Base-by-base conservation (phyloP, 805 yeast species). In the Priceomyces carsonii region DNA sequence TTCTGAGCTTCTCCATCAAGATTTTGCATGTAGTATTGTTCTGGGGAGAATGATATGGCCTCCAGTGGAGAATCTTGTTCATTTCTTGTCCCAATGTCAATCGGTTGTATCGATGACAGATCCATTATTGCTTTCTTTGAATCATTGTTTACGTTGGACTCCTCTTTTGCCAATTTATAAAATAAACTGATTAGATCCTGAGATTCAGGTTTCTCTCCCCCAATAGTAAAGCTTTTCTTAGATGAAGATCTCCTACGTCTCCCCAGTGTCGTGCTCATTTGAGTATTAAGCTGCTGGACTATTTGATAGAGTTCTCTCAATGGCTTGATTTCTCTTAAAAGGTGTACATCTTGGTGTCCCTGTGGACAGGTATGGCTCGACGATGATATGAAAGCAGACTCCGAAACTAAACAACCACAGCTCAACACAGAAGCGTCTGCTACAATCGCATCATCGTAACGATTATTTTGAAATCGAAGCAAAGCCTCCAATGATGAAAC, bases 371-470 rank as follows among this genome's bases (percentile, higher is more conserved):
- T 19, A 26, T 24, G 28, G 20, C 24, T 32, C 8, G 30, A 22
- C 14, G 26, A 24, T 12, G 40, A 30, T 18, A 25, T 14, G 35
- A 66, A 66, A 14, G 30, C 44, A 0, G 51, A 33, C 39, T 67
- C 72, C 2, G 70, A 63, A 2, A 53, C 60, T 18, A 68, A 47
- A 44, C 73, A 68, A 2, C 73, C 73, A 45, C 73, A 68, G 3
- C 59, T 48, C n/a, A 68, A 53, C 9, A 66, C 59, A 10, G 61
- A 50, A 4, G 63, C 55, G 42, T 68, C 73, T 2, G 51, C 18
- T 5, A 59, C 56, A 2, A 58, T 19, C 1, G 31, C 26, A 16
- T 29, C 31, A 7, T 30, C 21, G 13, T 29, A 39, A 2, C 41
- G 33, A 19, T 25, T 30, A 0, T 57, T 61, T 1, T 58, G 54